Conservation (phyloP, 371 early-diverging fungal genomes). For the Mucor ambiguus region DNA sequence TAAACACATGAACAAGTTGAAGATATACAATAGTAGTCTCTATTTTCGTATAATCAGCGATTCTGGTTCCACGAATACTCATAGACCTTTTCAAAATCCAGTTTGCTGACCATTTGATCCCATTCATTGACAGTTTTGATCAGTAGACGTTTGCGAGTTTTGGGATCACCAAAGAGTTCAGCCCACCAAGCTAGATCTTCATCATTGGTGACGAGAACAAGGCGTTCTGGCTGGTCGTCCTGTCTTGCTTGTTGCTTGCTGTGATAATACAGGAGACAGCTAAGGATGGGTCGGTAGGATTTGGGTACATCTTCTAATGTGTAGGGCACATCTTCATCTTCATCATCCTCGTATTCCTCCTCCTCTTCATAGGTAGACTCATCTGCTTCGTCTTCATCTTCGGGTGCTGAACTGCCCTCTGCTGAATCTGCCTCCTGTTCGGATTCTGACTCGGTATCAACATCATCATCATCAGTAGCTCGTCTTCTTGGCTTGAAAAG, state of each 20-base stretch:
- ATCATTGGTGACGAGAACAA: conserved; percentile 52
- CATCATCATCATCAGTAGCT: conserved; percentile 17
- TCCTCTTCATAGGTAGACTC: conserved; percentile 10
- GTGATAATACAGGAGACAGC: conserved; percentile 46
- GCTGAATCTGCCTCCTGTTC: conserved; percentile 17
- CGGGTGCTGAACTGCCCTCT: conserved; percentile 8
- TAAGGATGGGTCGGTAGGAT: conserved; percentile 39
- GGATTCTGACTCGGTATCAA: conserved; percentile 16
- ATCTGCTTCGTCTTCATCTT: conserved; percentile 11
- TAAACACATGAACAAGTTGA: conserved; percentile 3
- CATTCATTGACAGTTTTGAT: conserved; percentile 50
- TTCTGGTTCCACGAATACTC: conserved; percentile 29
- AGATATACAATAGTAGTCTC: neutral
- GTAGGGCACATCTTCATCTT: conserved; percentile 20
- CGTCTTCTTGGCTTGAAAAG: conserved; percentile 29
- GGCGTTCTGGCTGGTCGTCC: conserved; percentile 12
- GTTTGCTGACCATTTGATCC: conserved; percentile 41
- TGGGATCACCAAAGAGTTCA: conserved; percentile 46
- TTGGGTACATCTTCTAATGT: conserved; percentile 40
- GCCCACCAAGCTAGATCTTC: conserved; percentile 54
- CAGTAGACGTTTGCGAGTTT: conserved; percentile 35
- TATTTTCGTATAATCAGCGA: conserved; percentile 13
- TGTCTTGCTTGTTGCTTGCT: conserved; percentile 23
- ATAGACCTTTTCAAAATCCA: conserved; percentile 33
- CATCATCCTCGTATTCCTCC: conserved; percentile 20